Conservation (phyloP, 2,329 filamentous ascomycete species). For the Cladophialophora carrionii region DNA sequence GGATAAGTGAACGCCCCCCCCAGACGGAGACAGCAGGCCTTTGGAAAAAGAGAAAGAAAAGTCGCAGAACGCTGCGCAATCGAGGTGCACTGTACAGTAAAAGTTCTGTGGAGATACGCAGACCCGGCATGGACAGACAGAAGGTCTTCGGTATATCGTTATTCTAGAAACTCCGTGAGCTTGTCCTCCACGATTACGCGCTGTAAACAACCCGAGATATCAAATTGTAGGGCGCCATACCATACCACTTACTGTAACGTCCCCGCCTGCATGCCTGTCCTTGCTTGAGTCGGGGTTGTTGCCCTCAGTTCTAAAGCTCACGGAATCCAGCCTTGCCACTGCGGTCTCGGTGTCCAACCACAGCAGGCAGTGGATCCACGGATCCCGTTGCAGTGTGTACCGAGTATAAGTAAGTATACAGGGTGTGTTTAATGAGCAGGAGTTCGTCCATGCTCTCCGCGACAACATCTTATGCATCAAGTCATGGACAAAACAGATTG, state of each 20-base stretch:
- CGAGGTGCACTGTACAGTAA: neutral
- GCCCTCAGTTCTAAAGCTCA: too few relatives aligned
- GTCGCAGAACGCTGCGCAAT: neutral
- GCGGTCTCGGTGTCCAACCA: too few relatives aligned
- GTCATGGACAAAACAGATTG: too few relatives aligned
- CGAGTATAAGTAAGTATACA: too few relatives aligned
- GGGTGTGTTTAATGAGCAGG: too few relatives aligned
- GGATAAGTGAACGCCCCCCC: constrained; percentile 62
- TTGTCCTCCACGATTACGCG: neutral
- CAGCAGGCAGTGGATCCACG: too few relatives aligned
- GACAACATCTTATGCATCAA: too few relatives aligned
- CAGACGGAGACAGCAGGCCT: neutral
- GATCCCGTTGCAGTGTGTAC: too few relatives aligned
- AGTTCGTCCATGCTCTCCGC: too few relatives aligned
- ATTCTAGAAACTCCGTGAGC: neutral
- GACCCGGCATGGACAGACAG: neutral
- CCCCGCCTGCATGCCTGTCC: neutral
- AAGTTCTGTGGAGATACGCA: neutral
- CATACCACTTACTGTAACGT: neutral
- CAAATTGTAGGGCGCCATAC: neutral
- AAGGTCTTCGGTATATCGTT: neutral
- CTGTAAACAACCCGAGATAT: neutral
- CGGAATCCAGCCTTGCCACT: too few relatives aligned
- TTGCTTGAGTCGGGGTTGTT: neutral
- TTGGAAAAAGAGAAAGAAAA: neutral